Base-by-base conservation (phyloP, 2,329 filamentous ascomycete species). In the Aspergillus persii region DNA sequence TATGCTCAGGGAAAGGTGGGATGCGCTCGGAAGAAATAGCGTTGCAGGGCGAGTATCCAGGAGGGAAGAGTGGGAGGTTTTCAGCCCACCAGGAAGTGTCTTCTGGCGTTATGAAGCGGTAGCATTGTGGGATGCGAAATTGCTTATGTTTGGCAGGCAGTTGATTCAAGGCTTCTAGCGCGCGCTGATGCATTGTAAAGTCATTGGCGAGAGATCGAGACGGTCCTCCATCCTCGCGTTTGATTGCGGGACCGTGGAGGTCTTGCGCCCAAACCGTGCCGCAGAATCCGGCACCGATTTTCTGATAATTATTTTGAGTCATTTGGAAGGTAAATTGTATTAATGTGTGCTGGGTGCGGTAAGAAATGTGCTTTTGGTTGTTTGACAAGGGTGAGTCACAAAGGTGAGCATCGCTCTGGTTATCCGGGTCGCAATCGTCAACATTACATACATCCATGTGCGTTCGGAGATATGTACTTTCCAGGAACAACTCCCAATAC, bases 1-100 rank as follows among this genome's bases (percentile, higher is more conserved):
- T 64, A 2, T 52, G 4, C 8, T 66, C 49, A 0, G 65, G 41
- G 7, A 79, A 64, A 1, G 74, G 67, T 8, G 68, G 73, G 33
- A 78, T 78, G 9, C 74, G 71, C 41, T 78, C 68, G 0, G 70
- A 63, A 6, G 67, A 56, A 9, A 78, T 69, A 5, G 69, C 61
- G 53, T 77, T 76, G 64, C 74, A 77, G 27, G 69, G 68, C 3
- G 63, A 53, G 50, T 70, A 74, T 4, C 60, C 62, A 4, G 48
- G n/a, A 30, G 68, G 72, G 53, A 76, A 77, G 6, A 50, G 59
- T 6, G 27, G 12, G 4, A 67, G 55, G 48, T 70, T 69, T 0
- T 57, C 27, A 3, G 30, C 44, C 73, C 74, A 75, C 74, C 72
- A 74, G 8, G 9, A 27, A 3, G 54, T 30, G 31, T 72, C 58